A percentile compares a stretch with the other conserved stretches of the same genome.
phyloP scores from a whole-genome alignment of 352 stramenopile species.

The Phytophthora pinifolia region DNA sequence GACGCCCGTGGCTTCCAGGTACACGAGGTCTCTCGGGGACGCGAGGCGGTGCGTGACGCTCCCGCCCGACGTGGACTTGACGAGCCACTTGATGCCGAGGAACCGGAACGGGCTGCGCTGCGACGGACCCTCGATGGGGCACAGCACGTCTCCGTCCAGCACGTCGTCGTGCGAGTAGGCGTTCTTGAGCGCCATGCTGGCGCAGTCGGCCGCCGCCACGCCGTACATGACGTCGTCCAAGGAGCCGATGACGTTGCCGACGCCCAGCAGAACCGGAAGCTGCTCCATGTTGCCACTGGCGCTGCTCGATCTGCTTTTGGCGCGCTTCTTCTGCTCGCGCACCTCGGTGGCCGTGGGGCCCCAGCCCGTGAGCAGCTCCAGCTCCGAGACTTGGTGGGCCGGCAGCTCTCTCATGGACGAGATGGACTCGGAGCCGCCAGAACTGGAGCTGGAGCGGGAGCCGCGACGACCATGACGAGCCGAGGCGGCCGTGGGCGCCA shows the following conservation, averaged over 20 bases:
- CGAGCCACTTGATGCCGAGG: slow-evolving; percentile 69
- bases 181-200: slow-evolving; percentile 59
- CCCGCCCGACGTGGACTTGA: slow-evolving; percentile 44
- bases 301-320: slow-evolving; percentile 17
- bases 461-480: slow-evolving; percentile 8
- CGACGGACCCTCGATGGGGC: slow-evolving; percentile 53
- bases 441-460: slow-evolving; percentile 27
- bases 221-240: slow-evolving; percentile 69
- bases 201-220: slow-evolving; percentile 49
- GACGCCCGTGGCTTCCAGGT: slow-evolving; percentile 63
- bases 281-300: slow-evolving; percentile 8
- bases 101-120: slow-evolving; percentile 63
- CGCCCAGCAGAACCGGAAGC: slow-evolving; percentile 38
- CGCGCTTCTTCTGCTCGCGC: slow-evolving; percentile 29
- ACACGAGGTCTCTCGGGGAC: slow-evolving; percentile 57
- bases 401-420: slow-evolving; percentile 20
- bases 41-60: slow-evolving; percentile 41
- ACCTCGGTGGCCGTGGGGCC: slow-evolving; percentile 32
- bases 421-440: slow-evolving; percentile 18
- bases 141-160: slow-evolving; percentile 59
- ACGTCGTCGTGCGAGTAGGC: slow-evolving; percentile 44
- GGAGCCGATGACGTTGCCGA: slow-evolving; percentile 41
- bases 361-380: slow-evolving; percentile 37
- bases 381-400: slow-evolving; percentile 28
- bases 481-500: slow-evolving; percentile 2